These are phyloP conservation scores for Claviceps sp. DNA, from an alignment of 2,329 filamentous ascomycete species.

Conservation along the genomic window DNA sequence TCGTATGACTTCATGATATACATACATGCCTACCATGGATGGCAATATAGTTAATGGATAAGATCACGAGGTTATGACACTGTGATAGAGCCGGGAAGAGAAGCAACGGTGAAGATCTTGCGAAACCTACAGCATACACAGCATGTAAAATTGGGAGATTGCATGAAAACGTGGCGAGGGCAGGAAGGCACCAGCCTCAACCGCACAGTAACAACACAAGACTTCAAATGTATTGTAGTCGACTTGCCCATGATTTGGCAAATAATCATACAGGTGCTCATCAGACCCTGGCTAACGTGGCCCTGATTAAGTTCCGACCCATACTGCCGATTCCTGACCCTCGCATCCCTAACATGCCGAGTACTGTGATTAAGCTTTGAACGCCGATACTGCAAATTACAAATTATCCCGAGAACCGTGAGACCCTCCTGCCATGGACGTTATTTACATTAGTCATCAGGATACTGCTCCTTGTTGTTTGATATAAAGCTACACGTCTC, in stretches of 20 bases:
- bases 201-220: not conserved
- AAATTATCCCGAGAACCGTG: not conserved
- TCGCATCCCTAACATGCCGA: not conserved
- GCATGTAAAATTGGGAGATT: not conserved
- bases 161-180: not conserved
- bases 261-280: not conserved
- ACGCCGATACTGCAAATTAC: too few species aligned
- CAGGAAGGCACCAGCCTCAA: not conserved
- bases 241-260: not conserved
- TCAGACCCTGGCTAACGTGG: not conserved
- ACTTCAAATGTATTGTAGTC: not conserved
- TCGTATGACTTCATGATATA: conserved; percentile 10
- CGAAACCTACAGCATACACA: not conserved
- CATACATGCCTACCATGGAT: too few species aligned
- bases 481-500: conserved; percentile 60
- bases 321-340: not conserved
- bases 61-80: not conserved
- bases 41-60: too few species aligned
- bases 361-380: not conserved
- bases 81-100: not conserved
- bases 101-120: not conserved
- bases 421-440: not conserved
- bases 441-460: conserved; percentile 50
- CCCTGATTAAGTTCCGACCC: not conserved
- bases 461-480: conserved; percentile 69